phyloP scores from a whole-genome alignment of 1,139 yeast genomes.

The Taphrina communis region DNA sequence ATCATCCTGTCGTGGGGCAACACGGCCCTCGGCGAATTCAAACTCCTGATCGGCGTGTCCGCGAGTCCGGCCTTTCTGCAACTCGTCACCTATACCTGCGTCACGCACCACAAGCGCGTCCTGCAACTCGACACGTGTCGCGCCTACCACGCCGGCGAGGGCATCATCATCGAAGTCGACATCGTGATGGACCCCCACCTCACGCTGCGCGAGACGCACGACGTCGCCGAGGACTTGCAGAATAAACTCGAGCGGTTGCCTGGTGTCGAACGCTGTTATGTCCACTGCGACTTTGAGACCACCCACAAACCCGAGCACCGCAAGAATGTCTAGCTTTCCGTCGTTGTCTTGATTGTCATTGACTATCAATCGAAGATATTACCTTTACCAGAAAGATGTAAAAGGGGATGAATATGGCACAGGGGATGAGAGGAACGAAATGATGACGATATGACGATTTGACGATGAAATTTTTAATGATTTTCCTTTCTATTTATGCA shows the following conservation, averaged over 20 bases:
- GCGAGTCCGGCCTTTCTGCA: constrained; percentile 44
- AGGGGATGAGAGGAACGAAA: not conserved
- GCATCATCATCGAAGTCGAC: constrained; percentile 45
- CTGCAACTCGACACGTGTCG: constrained; percentile 45
- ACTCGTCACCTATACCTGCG: constrained; percentile 45
- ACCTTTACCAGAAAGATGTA: not conserved
- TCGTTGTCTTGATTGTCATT: too few species aligned
- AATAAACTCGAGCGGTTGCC: constrained; percentile 45
- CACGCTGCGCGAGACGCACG: constrained; percentile 44
- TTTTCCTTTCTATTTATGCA: too few species aligned
- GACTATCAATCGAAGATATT: too few species aligned
- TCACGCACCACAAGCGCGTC: constrained; percentile 44
- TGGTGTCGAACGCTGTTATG: constrained; percentile 46
- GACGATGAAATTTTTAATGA: too few species aligned
- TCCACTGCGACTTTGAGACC: constrained; percentile 46
- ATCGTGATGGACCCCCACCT: constrained; percentile 44
- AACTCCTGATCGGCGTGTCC: constrained; percentile 45
- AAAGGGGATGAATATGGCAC: not conserved
- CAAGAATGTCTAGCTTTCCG: constrained; percentile 18
- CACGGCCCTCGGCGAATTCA: constrained; percentile 44
- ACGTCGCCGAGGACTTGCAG: constrained; percentile 45
- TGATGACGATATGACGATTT: not conserved
- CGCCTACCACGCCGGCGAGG: constrained; percentile 45
- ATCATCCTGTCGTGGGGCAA: constrained; percentile 43
- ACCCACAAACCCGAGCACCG: constrained; percentile 44